Base-by-base conservation (phyloP, 2,329 filamentous ascomycete genomes). In the Teratosphaeria nubilosa region DNA sequence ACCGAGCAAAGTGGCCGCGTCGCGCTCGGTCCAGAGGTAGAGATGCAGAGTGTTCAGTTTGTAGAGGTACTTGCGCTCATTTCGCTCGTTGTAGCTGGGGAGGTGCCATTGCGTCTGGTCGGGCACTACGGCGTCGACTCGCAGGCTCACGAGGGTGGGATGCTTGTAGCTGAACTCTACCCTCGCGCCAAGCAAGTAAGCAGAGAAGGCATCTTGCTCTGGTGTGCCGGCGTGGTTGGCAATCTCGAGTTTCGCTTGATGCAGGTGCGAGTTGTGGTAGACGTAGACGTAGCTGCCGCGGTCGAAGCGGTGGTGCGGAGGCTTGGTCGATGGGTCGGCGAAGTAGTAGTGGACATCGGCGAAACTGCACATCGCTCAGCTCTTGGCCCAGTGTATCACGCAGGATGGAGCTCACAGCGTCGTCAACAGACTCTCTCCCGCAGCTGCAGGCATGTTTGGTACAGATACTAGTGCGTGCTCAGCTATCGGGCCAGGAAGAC, bases 281-380 rank as follows among this genome's bases (percentile, higher is more conserved):
- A 91, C 77, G 69, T 91, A 91, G 58, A 91, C 81, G 70, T 91
- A 91, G 7, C 87, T 91, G 53, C 85, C 82, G 71, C 87, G 88
- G 72, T 90, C 86, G 72, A 92, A 91, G 55, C 88, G 84, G 72
- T 91, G 86, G 71, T 91, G 88, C n/a, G 80, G 83, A 31, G 88
- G 87, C 58, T 80, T 84, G 58, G 80, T 77, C 5, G 79, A 78
- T 2, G 86, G 84, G n/a, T 84, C 80, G 27, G 82, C 80, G 74
- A 91, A 90, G 73, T 85, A 90, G 73, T 91, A 91, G 72, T 91
- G 88, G 56, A 91, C 71, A 68, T 92, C 88, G 62, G 82, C 86
- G 68, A 89, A 91, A 67, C 88, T 91, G 62, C 20, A 20, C 22
- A 2, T 20, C 16, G 9, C 41, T 48, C n/a, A 48, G 41, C 6